Base-by-base conservation (phyloP, 306 rosid species). In the Vigna trinervia region DNA sequence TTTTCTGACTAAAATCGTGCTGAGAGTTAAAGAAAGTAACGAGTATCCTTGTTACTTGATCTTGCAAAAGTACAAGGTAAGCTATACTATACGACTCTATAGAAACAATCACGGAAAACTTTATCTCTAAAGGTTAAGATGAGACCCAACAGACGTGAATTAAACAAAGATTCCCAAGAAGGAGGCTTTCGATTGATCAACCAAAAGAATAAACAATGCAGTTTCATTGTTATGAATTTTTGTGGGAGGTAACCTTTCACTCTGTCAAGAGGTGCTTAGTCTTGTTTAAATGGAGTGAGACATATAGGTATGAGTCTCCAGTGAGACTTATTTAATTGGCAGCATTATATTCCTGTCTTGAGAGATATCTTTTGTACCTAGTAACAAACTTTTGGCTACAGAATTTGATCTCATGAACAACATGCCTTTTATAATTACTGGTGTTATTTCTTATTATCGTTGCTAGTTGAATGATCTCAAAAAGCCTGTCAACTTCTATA, bases 161-260 rank as follows among this genome's bases (percentile, higher is more conserved):
- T 61, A 39, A 51, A 17, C 3, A 15, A 22, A 38, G 65, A 52
- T 41, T 12, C 39, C 47, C 46, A 28, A 26, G 32, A 39, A 38
- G 69, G 61, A 62, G 69, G 39, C 4, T 43, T 17, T 52, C 46
- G 13, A 15, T 8, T 64, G 51, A 73, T 45, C 50, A 28, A 12
- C 43, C 12, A 60, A 60, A 30, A 58, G 13, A 12, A 17, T 26
- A 62, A 63, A 19, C 19, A 26, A 13, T 34, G 6, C 8, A 43
- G 30, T 57, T 80, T 66, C 61, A 56, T 56, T 80, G 12, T 51
- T 2, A 2, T n/a, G 26, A 61, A 45, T 15, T 62, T 52, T 73
- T 28, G 71, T 59, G 58, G 71, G 82, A 79, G 32, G 47, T 52
- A 38, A 61, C 48, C 48, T 79, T 17, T 19, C 36, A 22, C 45